phyloP scores from a whole-genome alignment of 2,329 filamentous ascomycete genomes.

The Lachnellula occidentalis region DNA sequence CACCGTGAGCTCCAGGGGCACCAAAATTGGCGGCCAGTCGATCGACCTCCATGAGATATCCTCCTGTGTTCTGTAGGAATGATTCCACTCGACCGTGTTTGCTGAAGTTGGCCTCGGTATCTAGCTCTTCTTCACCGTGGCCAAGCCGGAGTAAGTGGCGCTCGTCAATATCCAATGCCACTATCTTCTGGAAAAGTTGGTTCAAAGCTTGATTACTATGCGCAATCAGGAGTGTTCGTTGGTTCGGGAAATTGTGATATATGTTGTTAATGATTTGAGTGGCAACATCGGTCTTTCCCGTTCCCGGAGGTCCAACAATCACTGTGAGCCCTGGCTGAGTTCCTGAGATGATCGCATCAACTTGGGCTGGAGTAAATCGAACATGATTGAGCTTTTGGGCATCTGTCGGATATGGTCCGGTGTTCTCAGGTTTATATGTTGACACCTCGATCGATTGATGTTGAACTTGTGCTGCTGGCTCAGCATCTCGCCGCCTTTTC shows the following conservation, averaged over 20 bases:
- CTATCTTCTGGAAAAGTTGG: slow-evolving; percentile 95
- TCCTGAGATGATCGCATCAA: slow-evolving; percentile 89
- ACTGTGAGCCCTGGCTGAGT: slow-evolving; percentile 91
- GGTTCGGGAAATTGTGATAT: slow-evolving; percentile 93
- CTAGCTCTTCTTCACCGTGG: slow-evolving; percentile 91
- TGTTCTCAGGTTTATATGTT: slow-evolving; percentile 84
- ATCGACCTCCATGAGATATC: slow-evolving; percentile 76
- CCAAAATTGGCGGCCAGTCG: slow-evolving; percentile 78
- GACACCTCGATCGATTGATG: slow-evolving; percentile 72
- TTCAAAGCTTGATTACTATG: slow-evolving; percentile 98
- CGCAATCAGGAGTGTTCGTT: slow-evolving; percentile 86
- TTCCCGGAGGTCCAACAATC: slow-evolving; percentile 91
- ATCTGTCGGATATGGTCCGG: slow-evolving; percentile 83
- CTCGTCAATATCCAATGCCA: slow-evolving; percentile 92
- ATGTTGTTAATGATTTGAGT: slow-evolving; percentile 99
- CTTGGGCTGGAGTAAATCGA: slow-evolving; percentile 84
- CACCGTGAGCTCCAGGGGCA: slow-evolving; percentile 90
- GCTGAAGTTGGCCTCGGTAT: slow-evolving; percentile 80
- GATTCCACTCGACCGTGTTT: slow-evolving; percentile 94
- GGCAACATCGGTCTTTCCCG: slow-evolving; percentile 97
- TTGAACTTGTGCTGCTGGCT: slow-evolving; percentile 56
- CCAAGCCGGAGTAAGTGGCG: slow-evolving; percentile 87
- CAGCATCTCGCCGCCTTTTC: slow-evolving; percentile 78
- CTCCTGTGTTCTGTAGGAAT: slow-evolving; percentile 81
- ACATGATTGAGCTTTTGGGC: slow-evolving; percentile 74